Evolutionary conservation across 805 yeast species (phyloP).

Genomic region (Saccharomycopsis sp.): DNA sequence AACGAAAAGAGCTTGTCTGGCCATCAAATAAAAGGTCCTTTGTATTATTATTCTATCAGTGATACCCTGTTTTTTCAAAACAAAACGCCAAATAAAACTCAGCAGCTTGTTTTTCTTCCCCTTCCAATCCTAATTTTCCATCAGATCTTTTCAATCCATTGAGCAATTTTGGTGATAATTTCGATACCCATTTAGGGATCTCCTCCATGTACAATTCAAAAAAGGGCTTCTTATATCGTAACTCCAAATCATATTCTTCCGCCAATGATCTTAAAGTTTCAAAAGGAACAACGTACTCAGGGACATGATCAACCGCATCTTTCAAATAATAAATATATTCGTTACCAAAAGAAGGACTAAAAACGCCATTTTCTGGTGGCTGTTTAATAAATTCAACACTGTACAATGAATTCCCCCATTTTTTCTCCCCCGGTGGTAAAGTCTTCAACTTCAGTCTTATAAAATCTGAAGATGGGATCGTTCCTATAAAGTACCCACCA

Average conservation of each 20-base stretch:
- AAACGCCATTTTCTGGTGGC: constrained; percentile 71
- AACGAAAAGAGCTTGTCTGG: background rate
- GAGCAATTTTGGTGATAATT: constrained; percentile 51
- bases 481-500: constrained; percentile 89
- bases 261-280: constrained; percentile 79
- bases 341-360: constrained; percentile 65
- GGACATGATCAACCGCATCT: constrained; percentile 95
- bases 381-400: constrained; percentile 66
- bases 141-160: constrained; percentile 69
- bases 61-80: constrained; percentile 50
- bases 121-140: constrained; percentile 81
- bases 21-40: background rate
- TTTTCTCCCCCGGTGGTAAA: constrained; percentile 42
- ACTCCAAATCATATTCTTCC: constrained; percentile 69
- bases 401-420: constrained; percentile 84
- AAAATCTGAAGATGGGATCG: constrained; percentile 87
- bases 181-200: constrained; percentile 56
- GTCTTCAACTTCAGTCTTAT: constrained; percentile 60
- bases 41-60: background rate
- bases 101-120: constrained; percentile 83
- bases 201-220: constrained; percentile 76
- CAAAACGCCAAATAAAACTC: constrained; percentile 84
- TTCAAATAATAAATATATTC: constrained; percentile 71
- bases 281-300: constrained; percentile 94
- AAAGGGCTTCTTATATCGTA: constrained; percentile 70